phyloP scores from a whole-genome alignment of 139 green algal genomes.

The Chlorokybus atmophyticus region DNA sequence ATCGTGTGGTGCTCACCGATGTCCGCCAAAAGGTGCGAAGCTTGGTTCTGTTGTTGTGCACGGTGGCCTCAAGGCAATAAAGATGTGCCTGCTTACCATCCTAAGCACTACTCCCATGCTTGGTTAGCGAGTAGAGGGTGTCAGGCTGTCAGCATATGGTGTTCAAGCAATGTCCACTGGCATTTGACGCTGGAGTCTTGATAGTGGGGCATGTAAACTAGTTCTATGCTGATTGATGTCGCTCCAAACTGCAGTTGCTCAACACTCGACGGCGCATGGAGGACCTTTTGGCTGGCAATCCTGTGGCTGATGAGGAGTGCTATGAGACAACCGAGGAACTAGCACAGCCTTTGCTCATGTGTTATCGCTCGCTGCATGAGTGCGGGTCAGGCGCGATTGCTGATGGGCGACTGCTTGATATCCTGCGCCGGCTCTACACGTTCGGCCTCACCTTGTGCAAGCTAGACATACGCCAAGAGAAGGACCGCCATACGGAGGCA shows the following conservation, averaged over 20 bases:
- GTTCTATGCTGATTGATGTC: too few relatives aligned
- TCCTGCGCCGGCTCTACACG: constrained; percentile 48
- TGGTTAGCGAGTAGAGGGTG: too few relatives aligned
- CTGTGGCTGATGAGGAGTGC: constrained; percentile 4
- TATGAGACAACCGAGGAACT: constrained; percentile 31
- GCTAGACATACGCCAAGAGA: constrained; percentile 74
- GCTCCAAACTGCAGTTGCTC: constrained; percentile 23
- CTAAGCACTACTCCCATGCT: too few relatives aligned
- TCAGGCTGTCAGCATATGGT: too few relatives aligned
- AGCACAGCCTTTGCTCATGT: constrained; percentile 48
- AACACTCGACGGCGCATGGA: constrained; percentile 24
- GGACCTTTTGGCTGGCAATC: constrained; percentile 11
- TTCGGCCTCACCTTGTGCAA: constrained; percentile 80
- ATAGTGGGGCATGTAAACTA: too few relatives aligned
- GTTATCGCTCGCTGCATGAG: constrained; percentile 45
- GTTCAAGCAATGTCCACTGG: too few relatives aligned
- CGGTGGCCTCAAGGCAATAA: too few relatives aligned
- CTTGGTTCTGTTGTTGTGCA: too few relatives aligned
- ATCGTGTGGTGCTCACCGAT: neutral
- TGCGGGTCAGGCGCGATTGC: constrained; percentile 67
- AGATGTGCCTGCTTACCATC: too few relatives aligned
- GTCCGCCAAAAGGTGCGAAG: neutral
- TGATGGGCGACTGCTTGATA: constrained; percentile 77
- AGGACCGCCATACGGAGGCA: constrained; percentile 62
- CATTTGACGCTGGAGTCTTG: too few relatives aligned